A percentile compares a stretch with the other conserved stretches of the same genome.
Evolutionary conservation across 2,329 filamentous ascomycete species (phyloP).

Genomic region (Penicillium janthinellum): DNA sequence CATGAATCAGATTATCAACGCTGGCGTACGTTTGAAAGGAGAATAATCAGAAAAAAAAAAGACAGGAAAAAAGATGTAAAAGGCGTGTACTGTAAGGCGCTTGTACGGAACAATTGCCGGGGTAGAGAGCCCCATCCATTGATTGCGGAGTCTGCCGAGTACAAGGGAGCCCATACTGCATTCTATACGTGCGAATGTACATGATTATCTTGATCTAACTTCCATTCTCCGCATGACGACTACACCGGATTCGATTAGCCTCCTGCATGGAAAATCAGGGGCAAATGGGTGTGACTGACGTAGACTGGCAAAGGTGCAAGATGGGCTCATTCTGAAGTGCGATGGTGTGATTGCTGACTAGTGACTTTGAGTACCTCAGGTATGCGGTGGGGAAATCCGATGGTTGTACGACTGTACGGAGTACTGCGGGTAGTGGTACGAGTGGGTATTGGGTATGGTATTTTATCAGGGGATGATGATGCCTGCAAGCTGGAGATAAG

Average conservation of each 20-base stretch:
- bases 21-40: too few species aligned
- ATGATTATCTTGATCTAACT: not conserved
- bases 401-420: not conserved
- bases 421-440: not conserved
- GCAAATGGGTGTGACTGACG: conserved; percentile 24
- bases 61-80: not conserved
- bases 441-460: not conserved
- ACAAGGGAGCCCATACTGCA: not conserved
- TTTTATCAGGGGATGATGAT: not conserved
- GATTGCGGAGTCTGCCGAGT: not conserved
- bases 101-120: conserved; percentile 3
- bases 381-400: conserved; percentile 1
- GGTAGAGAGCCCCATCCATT: not conserved
- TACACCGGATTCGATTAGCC: conserved; percentile 15
- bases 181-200: not conserved
- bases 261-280: conserved; percentile 31
- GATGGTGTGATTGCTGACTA: conserved; percentile 30
- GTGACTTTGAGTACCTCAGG: too few species aligned
- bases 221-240: conserved; percentile 7
- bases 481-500: not conserved
- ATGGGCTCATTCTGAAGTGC: conserved; percentile 23
- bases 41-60: not conserved
- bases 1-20: not conserved
- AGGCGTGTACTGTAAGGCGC: not conserved
- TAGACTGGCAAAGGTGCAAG: conserved; percentile 21